Evolutionary conservation across 1,139 yeast species (phyloP).

Genomic region (Candida anutae): DNA sequence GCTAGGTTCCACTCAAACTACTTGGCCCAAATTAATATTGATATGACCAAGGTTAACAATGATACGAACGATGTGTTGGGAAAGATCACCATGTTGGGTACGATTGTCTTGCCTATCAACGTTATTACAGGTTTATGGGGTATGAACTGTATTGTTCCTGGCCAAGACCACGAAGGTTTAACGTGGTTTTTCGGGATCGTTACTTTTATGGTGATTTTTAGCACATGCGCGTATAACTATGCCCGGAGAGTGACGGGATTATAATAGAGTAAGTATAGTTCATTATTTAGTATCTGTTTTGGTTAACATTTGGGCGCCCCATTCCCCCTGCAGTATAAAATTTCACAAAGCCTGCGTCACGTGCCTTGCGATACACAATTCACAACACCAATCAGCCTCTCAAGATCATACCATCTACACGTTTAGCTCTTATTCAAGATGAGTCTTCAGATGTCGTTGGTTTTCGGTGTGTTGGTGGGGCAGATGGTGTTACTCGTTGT

Average conservation of each 20-base stretch:
- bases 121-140: slow-evolving; percentile 98
- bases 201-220: slow-evolving; percentile 27
- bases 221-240: slow-evolving; percentile 33
- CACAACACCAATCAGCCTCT: too few species aligned
- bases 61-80: slow-evolving; percentile 96
- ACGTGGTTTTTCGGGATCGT: slow-evolving; percentile 65
- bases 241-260: slow-evolving; percentile 39
- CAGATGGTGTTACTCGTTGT: slow-evolving; percentile 50
- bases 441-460: slow-evolving; percentile 41
- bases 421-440: too few species aligned
- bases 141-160: slow-evolving; percentile 95
- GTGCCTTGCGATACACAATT: too few species aligned
- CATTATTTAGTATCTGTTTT: too few species aligned
- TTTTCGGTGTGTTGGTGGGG: slow-evolving; percentile 36
- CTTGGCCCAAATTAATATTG: slow-evolving; percentile 92
- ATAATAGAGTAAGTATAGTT: too few species aligned
- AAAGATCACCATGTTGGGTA: slow-evolving; percentile 87
- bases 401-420: too few species aligned
- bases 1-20: slow-evolving; percentile 94
- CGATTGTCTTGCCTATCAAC: slow-evolving; percentile 89
- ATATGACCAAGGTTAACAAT: slow-evolving; percentile 95
- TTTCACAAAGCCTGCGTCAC: too few species aligned
- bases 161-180: slow-evolving; percentile 67
- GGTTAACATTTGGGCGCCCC: too few species aligned
- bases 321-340: too few species aligned